These are phyloP conservation scores for Solanum gracilifrons DNA, from an alignment of 257 asterid genomes.

Conservation along the genomic window DNA sequence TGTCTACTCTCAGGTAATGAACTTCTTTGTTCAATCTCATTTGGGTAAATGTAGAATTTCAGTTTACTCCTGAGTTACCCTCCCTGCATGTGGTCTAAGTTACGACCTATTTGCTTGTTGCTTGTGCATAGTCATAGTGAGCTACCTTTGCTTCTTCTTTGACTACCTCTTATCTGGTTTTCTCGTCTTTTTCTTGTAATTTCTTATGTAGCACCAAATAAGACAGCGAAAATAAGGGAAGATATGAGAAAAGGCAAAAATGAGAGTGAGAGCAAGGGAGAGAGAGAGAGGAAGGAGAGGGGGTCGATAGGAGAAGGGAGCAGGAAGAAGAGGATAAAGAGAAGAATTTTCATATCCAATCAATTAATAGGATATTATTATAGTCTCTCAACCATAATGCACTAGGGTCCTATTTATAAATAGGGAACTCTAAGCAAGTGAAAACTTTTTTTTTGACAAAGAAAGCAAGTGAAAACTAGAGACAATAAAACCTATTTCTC, in stretches of 20 bases:
- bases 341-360: not conserved
- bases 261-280: not conserved
- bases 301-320: not conserved
- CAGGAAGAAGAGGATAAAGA: not conserved
- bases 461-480: not conserved
- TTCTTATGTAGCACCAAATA: not conserved
- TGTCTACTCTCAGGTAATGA: constrained; percentile 59
- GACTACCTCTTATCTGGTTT: not conserved
- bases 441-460: no score
- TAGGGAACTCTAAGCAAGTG: not conserved
- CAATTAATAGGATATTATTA: not conserved
- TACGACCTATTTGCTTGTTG: not conserved
- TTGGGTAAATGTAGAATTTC: not conserved
- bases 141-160: not conserved
- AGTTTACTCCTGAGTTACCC: not conserved
- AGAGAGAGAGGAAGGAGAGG: not conserved
- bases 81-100: not conserved
- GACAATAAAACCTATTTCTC: not conserved
- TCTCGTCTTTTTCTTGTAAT: not conserved
- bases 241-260: not conserved
- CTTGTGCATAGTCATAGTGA: not conserved
- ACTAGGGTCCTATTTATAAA: not conserved
- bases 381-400: not conserved
- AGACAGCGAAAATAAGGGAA: not conserved
- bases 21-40: constrained; percentile 2